These are phyloP conservation scores for Colletotrichum euphorbiae DNA, from an alignment of 2,329 filamentous ascomycete species.

Conservation along the genomic window DNA sequence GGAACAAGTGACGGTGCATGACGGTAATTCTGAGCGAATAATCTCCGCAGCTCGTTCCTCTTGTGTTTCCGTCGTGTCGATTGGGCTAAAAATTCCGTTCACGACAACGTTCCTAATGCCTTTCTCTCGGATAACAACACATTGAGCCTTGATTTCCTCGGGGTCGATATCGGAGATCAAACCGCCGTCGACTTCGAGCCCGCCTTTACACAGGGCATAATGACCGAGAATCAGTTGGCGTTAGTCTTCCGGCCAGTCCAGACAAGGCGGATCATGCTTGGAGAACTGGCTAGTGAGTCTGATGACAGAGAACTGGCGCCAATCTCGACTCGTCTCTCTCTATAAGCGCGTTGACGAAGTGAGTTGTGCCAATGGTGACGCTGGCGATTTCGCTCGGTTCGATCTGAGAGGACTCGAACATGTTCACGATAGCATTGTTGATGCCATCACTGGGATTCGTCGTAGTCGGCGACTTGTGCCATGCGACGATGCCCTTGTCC, in stretches of 20 bases:
- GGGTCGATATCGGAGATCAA: constrained; percentile 59
- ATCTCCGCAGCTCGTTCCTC: constrained; percentile 61
- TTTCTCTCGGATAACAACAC: constrained; percentile 51
- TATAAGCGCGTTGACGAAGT: constrained; percentile 69
- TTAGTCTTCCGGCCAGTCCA: constrained; percentile 65
- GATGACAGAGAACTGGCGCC: constrained; percentile 62
- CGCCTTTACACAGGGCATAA: constrained; percentile 59
- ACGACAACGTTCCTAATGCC: constrained; percentile 62
- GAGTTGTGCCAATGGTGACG: constrained; percentile 64
- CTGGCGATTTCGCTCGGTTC: constrained; percentile 54
- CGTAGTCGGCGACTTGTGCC: constrained; percentile 62
- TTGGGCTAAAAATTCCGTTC: constrained; percentile 63
- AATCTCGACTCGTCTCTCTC: constrained; percentile 62
- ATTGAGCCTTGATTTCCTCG: constrained; percentile 53
- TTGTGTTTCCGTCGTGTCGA: constrained; percentile 60
- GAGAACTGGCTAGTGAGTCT: constrained; percentile 66
- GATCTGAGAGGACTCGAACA: constrained; percentile 53
- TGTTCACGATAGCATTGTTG: constrained; percentile 55
- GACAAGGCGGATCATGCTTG: constrained; percentile 60
- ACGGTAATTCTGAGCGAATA: constrained; percentile 52
- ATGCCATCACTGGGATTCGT: constrained; percentile 60
- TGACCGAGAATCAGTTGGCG: constrained; percentile 59
- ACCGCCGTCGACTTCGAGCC: constrained; percentile 63
- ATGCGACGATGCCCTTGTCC: constrained; percentile 59
- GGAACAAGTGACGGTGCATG: constrained; percentile 60